Evolutionary conservation across 768 basidiomycete genomes (phyloP).

Genomic region (Brasilioporus rufonigricans): DNA sequence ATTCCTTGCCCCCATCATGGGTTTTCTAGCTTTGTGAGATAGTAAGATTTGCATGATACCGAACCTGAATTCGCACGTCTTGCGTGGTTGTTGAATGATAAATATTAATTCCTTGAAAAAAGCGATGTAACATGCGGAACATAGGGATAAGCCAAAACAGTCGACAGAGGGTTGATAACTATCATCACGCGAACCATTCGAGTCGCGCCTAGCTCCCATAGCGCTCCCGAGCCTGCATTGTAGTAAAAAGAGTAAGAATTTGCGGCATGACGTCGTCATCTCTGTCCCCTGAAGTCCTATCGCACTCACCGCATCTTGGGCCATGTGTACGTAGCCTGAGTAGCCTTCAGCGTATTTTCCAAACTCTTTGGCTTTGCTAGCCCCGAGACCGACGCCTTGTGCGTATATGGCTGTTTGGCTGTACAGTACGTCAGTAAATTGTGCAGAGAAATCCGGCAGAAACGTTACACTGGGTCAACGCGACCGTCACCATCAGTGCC

Average conservation of each 20-base stretch:
- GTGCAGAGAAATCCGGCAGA: background rate
- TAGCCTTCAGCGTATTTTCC: slow-evolving; percentile 69
- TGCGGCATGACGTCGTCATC: slow-evolving; percentile 14
- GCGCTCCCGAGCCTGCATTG: slow-evolving; percentile 36
- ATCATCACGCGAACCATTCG: slow-evolving; percentile 5
- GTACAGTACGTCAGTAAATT: slow-evolving; percentile 9
- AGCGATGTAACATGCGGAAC: slow-evolving; percentile 11
- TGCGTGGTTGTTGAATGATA: slow-evolving; percentile 7
- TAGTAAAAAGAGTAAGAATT: slow-evolving; percentile 26
- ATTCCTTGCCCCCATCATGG: slow-evolving; percentile 29
- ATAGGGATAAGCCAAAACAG: slow-evolving; percentile 15
- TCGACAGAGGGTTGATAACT: slow-evolving; percentile 5
- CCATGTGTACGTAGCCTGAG: slow-evolving; percentile 69
- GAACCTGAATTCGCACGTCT: background rate
- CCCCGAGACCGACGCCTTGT: slow-evolving; percentile 88
- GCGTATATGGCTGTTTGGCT: slow-evolving; percentile 86
- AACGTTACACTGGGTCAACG: slow-evolving; percentile 77
- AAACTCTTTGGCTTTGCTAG: slow-evolving; percentile 84
- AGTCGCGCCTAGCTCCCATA: slow-evolving; percentile 29
- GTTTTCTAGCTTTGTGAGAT: slow-evolving; percentile 24
- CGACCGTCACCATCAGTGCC: slow-evolving; percentile 81
- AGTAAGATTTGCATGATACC: background rate
- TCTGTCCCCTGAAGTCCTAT: slow-evolving; percentile 21
- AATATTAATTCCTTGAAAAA: slow-evolving; percentile 19
- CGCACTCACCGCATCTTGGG: slow-evolving; percentile 61